Conservation (phyloP, 176 grass and related monocot genomes). For the Microstegium vimineum region DNA sequence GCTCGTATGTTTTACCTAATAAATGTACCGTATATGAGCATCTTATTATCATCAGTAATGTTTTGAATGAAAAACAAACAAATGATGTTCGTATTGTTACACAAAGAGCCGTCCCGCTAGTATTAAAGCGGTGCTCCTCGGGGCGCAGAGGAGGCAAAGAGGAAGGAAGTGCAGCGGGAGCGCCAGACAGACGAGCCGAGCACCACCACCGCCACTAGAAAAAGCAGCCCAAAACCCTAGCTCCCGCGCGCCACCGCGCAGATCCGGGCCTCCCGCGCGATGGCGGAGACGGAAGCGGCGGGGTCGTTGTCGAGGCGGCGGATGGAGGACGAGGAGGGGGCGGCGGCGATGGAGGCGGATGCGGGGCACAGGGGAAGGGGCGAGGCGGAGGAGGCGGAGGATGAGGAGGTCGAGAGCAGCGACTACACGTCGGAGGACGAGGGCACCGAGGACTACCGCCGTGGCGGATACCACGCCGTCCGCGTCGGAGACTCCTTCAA, state of each 20-base stretch:
- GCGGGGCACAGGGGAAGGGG: not conserved
- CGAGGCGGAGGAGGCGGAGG: slow-evolving; percentile 28
- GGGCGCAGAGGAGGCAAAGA: slow-evolving; percentile 1
- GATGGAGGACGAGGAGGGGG: slow-evolving; percentile 25
- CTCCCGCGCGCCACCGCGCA: no score
- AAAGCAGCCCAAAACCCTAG: slow-evolving; percentile 82
- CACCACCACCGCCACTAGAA: slow-evolving; percentile 17
- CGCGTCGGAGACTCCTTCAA: slow-evolving; percentile 86
- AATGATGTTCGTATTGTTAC: not conserved
- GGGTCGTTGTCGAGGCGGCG: slow-evolving; percentile 22
- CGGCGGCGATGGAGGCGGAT: slow-evolving; percentile 13
- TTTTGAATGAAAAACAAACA: not conserved
- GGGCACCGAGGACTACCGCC: slow-evolving; percentile 92
- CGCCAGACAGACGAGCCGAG: slow-evolving; percentile 26
- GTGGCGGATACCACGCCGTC: slow-evolving; percentile 94
- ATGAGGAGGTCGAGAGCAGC: slow-evolving; percentile 60
- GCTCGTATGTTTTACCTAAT: no score
- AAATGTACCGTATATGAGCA: no score
- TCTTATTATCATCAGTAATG: no score
- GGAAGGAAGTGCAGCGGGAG: slow-evolving; percentile 24
- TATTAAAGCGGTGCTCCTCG: slow-evolving; percentile 19
- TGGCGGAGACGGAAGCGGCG: slow-evolving; percentile 29
- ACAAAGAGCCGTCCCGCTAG: not conserved
- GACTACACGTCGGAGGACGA: slow-evolving; percentile 97
- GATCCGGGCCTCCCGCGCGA: no score